A percentile compares a stretch with the other conserved stretches of the same genome.
Evolutionary conservation across 169 alveolate genomes (phyloP).

Genomic region (Eimeria brunetti): DNA sequence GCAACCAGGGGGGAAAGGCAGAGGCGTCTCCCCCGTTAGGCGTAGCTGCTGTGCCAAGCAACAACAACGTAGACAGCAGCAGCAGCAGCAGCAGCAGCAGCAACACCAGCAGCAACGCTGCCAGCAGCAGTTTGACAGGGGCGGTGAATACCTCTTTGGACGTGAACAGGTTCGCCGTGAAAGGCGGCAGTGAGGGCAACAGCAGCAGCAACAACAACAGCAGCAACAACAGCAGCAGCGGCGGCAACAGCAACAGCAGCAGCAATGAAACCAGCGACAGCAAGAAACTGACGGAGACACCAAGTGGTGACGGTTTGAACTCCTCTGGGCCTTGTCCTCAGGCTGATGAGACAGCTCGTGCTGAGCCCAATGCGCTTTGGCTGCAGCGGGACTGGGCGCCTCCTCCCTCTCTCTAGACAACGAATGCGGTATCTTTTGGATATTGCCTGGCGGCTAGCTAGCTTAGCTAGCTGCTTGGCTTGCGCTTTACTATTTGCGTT

Average conservation of each 20-base stretch:
- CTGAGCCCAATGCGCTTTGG: neutral
- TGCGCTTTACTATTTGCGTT: no score
- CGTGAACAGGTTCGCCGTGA: neutral
- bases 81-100: constrained; percentile 6
- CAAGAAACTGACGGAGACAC: neutral
- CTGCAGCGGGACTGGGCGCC: neutral
- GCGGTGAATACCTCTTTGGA: neutral
- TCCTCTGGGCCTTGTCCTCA: neutral
- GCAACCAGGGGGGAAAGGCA: neutral
- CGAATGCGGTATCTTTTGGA: no score
- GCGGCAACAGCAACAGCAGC: constrained; percentile 8
- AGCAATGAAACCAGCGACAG: neutral
- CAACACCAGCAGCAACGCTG: neutral
- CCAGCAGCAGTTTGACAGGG: neutral
- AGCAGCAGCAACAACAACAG: constrained; percentile 5
- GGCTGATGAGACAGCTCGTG: neutral
- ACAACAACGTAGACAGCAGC: neutral
- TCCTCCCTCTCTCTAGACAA: neutral
- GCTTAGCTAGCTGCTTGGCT: neutral
- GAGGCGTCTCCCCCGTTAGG: neutral
- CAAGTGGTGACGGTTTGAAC: neutral
- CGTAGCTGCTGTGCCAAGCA: constrained; percentile 3
- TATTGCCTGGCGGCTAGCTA: neutral
- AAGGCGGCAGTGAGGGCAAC: neutral
- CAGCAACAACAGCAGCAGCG: constrained; percentile 22